Evolutionary conservation across 441 rosid genomes (phyloP), one percentile per base, ranked within the genome.

Genomic region (Jatropha podagrica): DNA sequence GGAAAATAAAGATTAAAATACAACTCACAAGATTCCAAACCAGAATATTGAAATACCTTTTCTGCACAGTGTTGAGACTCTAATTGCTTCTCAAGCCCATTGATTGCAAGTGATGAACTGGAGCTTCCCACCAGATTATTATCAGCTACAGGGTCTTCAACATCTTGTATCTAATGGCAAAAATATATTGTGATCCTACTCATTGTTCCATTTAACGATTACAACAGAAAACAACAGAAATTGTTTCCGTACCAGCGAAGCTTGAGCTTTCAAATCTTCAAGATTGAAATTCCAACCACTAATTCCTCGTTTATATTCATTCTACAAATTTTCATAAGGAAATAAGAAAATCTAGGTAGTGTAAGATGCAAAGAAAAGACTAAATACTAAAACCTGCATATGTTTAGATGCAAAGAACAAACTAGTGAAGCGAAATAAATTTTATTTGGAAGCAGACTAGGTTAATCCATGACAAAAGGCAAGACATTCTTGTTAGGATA

Each of bases 251-350:
- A 95, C 99, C 95, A 93, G 80, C 73, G 99, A 93, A 76, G 99
- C 98, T 80, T 95, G 99, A 83, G 97, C 97, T 81, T 93, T 95
- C 89, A 93, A 77, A 81, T 95, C 95, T 76, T 93, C 99, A 74
- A 95, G 96, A 82, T 95, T 90, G 86, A 95, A 95, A 80, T 95
- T 91, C 99, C 98, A 95, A 68, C 96, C 89, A 70, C 99, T 93
- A 62, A 93, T 95, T 77, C 98, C 99, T 76, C 99, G 88, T 81
- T 95, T 95, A 74, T 95, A 92, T 83, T 95, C 98, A 85, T 91
- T 95, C 99, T 93, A 78, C 82, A 87, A 65, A 71, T 42, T 71
- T 87, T 58, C 74, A 79, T 68, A 77, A 82, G 73, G 59, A 23
- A 55, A 63, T 48, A 68, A 44, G 58, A 69, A 42, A 70, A 51